phyloP scores from a whole-genome alignment of 2,329 filamentous ascomycete genomes.

The Fusarium verticillioides region DNA sequence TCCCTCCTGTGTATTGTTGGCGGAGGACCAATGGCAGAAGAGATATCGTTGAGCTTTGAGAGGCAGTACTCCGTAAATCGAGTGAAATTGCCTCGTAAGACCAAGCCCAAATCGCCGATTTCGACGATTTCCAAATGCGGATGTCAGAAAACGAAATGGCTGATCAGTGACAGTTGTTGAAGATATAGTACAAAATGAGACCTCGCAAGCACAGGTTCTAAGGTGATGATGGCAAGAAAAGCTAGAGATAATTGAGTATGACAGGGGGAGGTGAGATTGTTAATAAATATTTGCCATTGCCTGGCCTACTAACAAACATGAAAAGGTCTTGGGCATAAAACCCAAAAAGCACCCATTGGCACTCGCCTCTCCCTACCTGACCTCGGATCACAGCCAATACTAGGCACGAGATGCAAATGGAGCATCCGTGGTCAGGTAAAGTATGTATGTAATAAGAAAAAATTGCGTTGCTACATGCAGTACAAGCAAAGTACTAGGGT shows the following conservation, averaged over 20 bases:
- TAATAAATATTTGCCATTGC: slow-evolving; percentile 11
- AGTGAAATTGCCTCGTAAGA: neutral
- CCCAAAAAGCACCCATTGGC: neutral
- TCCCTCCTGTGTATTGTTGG: neutral
- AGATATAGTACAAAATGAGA: neutral
- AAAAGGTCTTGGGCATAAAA: slow-evolving; percentile 7
- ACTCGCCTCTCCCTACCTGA: neutral
- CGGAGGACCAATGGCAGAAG: slow-evolving; percentile 3
- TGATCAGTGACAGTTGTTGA: neutral
- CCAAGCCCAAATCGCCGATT: neutral
- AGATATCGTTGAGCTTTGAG: slow-evolving; percentile 5
- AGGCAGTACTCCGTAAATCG: neutral
- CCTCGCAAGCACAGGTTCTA: neutral
- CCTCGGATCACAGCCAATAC: slow-evolving; percentile 15
- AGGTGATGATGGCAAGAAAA: neutral
- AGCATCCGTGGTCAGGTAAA: slow-evolving; percentile 1
- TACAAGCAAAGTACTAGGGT: neutral
- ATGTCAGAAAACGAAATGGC: neutral
- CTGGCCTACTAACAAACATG: neutral
- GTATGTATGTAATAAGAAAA: neutral
- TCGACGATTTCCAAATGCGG: slow-evolving; percentile 7
- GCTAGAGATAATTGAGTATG: neutral
- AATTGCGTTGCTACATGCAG: slow-evolving; percentile 5
- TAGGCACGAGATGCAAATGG: neutral
- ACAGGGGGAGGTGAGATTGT: slow-evolving; percentile 16